Base-by-base conservation (phyloP, 768 basidiomycete species). In the Pholiota conissans region DNA sequence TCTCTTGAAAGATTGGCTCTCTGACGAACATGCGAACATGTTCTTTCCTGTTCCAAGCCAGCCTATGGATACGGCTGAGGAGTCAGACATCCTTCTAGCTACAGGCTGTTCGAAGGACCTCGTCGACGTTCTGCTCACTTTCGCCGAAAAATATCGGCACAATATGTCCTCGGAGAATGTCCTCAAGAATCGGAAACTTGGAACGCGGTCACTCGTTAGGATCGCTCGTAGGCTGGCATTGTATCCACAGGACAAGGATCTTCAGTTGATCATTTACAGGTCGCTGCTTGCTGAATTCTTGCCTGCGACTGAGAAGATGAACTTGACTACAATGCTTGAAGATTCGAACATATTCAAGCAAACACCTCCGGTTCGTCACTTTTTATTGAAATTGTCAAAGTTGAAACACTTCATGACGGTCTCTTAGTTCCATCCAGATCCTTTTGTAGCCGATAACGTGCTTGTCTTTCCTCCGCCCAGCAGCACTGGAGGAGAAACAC, bases 21-120 rank as follows among this genome's bases (percentile, higher is more conserved):
- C 79, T 1, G 80, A 83, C 57, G 86, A 89, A 63, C 83, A 87
- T 64, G 80, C 83, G 24, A 87, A 87, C 63, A 87, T 87, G 85
- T 87, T 89, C 75, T 83, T 87, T 67, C 69, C 85, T 9, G 66
- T 89, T 13, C 79, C 83, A 7, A 76, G 80, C 40, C 82, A 83
- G 62, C 84, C 85, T 0, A 89, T 89, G 86, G 73, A 76, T 27
- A 61, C 56, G 13, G 61, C 66, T 0, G 86, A 89, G 66, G 85
- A 89, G 69, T 60, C 65, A 0, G 59, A 65, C 2, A 67, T 86
- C 13, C 80, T 89, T 2, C 61, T 68, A 16, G 72, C 76, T 8
- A 84, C 85, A 0, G 83, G 81, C 3, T 87, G 85, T 62, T 64
- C 77, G 0, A 57, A 65, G 1, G 45, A 59, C 2, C 49, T 73